Base-by-base conservation (phyloP, 352 stramenopile species). In the Phytophthora sp. region DNA sequence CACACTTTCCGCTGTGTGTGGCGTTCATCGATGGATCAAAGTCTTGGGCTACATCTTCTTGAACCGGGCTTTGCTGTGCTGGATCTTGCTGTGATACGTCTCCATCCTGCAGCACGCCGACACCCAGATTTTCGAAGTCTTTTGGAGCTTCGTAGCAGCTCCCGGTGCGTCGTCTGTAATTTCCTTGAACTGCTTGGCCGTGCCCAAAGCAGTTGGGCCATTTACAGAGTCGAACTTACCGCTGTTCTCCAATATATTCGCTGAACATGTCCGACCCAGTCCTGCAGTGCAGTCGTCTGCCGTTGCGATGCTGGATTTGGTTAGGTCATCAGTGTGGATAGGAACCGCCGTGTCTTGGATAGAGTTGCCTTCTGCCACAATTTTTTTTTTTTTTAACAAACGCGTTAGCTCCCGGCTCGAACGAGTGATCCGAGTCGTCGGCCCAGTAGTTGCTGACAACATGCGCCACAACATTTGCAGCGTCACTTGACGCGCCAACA, bases 371-470 rank as follows among this genome's bases (percentile, higher is more conserved):
- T 83, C 75, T 7, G 59, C 54, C 6, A 83, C 46, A 42, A n/a
- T n/a, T n/a, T n/a, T n/a, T n/a, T n/a, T n/a, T n/a, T n/a, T n/a
- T n/a, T n/a, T n/a, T n/a, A n/a, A 80, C 75, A 18, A 59, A 59
- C 1, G 57, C 57, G 20, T 64, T 56, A 2, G 15, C 29, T 3
- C 64, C 64, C 2, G 52, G 45, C 36, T 72, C 64, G 24, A 80
- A 77, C 53, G 72, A 75, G 33, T 72, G 63, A 20, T 69, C 69
- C 15, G 71, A 74, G 57, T 79, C 80, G 68, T 78, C 63, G 26
- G 33, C 53, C 71, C 65, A 83, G 65, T 77, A 77, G 63, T 83
- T 83, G 65, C 77, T 80, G 31, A 57, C 71, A 1, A 76, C 65
- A 21, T 80, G 74, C 2, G 58, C 66, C 27, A 73, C 55, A 4